Evolutionary conservation across 495 filamentous ascomycete genomes (phyloP).

Genomic region (Thermothielavioides terrestris): DNA sequence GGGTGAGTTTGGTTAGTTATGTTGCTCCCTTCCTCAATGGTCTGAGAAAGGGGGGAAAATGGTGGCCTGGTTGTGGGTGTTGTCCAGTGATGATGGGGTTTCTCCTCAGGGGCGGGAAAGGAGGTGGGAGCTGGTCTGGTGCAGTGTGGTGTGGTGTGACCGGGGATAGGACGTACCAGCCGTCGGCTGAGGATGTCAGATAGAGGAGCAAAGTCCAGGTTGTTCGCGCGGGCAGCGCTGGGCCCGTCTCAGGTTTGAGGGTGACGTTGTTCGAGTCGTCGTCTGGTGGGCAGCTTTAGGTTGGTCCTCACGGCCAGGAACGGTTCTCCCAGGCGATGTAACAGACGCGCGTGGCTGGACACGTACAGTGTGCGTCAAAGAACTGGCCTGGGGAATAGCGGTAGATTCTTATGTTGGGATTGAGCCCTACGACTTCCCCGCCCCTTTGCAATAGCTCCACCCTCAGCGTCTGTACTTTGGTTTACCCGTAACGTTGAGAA

Average conservation of each 20-base stretch:
- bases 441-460: slow-evolving; percentile 49
- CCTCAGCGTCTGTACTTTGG: no score
- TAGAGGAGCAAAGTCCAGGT: slow-evolving; percentile 93
- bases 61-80: no score
- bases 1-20: not conserved
- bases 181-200: slow-evolving; percentile 51
- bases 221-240: slow-evolving; percentile 54
- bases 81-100: no score
- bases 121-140: not conserved
- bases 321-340: no score
- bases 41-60: no score
- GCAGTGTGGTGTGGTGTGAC: not conserved
- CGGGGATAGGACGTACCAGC: slow-evolving; percentile 1
- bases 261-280: slow-evolving; percentile 68
- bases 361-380: slow-evolving; percentile 80
- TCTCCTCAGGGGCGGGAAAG: no score
- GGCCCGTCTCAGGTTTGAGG: slow-evolving; percentile 33
- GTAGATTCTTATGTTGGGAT: slow-evolving; percentile 85
- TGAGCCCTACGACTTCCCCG: slow-evolving; percentile 75
- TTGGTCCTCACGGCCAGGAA: no score
- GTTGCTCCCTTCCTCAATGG: no score
- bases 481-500: no score
- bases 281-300: slow-evolving; percentile 49
- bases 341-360: no score
- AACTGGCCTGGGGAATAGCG: slow-evolving; percentile 83